These are phyloP conservation scores for Macadamia integrifolia DNA, from an alignment of 164 flowering plant species.

Conservation along the genomic window DNA sequence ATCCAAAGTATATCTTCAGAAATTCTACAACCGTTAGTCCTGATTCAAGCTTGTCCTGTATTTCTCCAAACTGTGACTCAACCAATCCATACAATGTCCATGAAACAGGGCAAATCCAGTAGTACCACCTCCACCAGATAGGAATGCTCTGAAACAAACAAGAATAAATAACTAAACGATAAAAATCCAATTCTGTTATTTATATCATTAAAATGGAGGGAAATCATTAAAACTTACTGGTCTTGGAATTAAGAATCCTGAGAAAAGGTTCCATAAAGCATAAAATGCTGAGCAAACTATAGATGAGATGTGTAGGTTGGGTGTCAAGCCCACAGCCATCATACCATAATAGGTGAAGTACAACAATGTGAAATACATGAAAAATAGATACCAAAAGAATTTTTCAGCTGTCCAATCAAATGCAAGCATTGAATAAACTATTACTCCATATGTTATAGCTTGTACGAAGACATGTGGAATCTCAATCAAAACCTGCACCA, in stretches of 20 bases:
- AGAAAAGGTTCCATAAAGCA: conserved; percentile 39
- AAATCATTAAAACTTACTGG: conserved; percentile 16
- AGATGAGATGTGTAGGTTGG: conserved; percentile 35
- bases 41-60: conserved; percentile 14
- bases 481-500: conserved; percentile 30
- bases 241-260: conserved; percentile 38
- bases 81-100: conserved; percentile 42
- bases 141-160: conserved; percentile 32
- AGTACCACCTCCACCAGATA: conserved; percentile 4
- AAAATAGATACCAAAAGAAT: conserved; percentile 48
- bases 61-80: conserved; percentile 40
- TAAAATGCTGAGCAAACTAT: conserved; percentile 26
- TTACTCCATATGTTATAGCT: conserved; percentile 25
- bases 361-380: conserved; percentile 41
- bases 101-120: conserved; percentile 29
- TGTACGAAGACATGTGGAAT: conserved; percentile 38
- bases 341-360: conserved; percentile 57
- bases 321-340: conserved; percentile 52
- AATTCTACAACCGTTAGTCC: conserved; percentile 33
- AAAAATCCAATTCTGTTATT: neutral
- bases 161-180: neutral
- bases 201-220: too few relatives aligned
- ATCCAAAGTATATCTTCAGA: conserved; percentile 29
- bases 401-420: conserved; percentile 46
- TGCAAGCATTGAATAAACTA: conserved; percentile 57